Evolutionary conservation across 176 grass and related monocot species (phyloP).

Genomic region (Calamus simplicifolius): DNA sequence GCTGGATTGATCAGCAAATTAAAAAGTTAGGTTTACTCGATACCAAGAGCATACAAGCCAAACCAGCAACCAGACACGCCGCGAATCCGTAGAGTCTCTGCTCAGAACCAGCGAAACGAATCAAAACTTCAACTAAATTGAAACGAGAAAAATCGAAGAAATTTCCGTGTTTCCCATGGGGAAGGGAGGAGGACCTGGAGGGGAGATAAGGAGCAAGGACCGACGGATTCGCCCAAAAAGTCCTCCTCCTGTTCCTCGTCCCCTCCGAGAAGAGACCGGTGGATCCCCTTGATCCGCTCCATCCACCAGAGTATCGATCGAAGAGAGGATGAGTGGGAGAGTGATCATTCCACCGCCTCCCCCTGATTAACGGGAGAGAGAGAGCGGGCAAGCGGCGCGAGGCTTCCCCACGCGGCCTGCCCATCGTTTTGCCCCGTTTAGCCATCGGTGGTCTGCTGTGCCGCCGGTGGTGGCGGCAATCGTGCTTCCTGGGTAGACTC

Average conservation of each 20-base stretch:
- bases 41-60: slow-evolving; percentile 92
- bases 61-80: slow-evolving; percentile 47
- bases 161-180: slow-evolving; percentile 4
- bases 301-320: slow-evolving; percentile 27
- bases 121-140: neutral
- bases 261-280: slow-evolving; percentile 48
- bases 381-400: no score
- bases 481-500: no score
- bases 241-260: slow-evolving; percentile 50
- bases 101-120: slow-evolving; percentile 1
- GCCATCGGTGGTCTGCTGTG: no score
- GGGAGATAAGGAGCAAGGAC: slow-evolving; percentile 53
- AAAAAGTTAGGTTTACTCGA: neutral
- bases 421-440: no score
- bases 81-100: slow-evolving; percentile 78
- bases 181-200: slow-evolving; percentile 46
- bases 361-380: no score
- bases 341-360: no score
- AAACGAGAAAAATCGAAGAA: neutral
- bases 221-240: slow-evolving; percentile 49
- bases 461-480: no score
- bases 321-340: neutral
- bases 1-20: no score
- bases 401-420: no score
- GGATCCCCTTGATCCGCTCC: slow-evolving; percentile 66